phyloP scores from a whole-genome alignment of 306 rosid genomes.

The Urtica urens region DNA sequence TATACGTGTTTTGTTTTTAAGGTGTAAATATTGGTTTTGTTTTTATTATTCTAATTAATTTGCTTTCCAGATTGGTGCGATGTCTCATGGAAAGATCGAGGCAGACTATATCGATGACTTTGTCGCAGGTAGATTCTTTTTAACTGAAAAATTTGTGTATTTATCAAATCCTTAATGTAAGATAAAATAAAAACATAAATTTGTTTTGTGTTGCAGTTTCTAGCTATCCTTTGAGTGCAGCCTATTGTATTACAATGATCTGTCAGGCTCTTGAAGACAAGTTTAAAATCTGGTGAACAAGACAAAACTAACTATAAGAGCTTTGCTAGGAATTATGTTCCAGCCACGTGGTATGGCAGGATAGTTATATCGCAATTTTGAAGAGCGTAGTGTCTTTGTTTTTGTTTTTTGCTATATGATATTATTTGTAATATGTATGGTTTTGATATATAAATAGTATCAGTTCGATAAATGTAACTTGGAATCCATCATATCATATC shows the following conservation, averaged over 20 bases:
- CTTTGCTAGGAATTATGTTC: too few species aligned
- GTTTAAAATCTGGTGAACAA: conserved; percentile 46
- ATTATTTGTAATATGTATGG: too few species aligned
- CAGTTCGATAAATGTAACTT: too few species aligned
- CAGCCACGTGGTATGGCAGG: too few species aligned
- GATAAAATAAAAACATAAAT: too few species aligned
- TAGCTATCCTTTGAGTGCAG: conserved; percentile 62
- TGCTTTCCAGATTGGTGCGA: conserved; percentile 64
- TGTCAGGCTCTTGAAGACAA: conserved; percentile 36
- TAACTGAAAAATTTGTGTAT: too few species aligned
- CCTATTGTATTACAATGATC: conserved; percentile 51
- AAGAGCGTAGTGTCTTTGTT: too few species aligned
- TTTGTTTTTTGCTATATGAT: too few species aligned
- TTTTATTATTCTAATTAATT: background rate
- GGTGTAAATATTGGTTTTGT: background rate
- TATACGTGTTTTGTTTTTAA: background rate
- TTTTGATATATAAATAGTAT: too few species aligned
- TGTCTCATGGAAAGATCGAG: conserved; percentile 84
- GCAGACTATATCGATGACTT: conserved; percentile 60
- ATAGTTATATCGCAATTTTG: too few species aligned
- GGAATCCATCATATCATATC: too few species aligned
- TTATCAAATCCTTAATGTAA: background rate
- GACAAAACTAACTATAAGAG: too few species aligned
- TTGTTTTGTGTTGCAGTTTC: conserved; percentile 34
- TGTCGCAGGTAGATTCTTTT: conserved; percentile 46